Percentiles rank a stretch among this genome's conserved stretches.
These are phyloP conservation scores for Gremmenia infestans DNA, from an alignment of 2,329 filamentous ascomycete species.

Conservation along the genomic window DNA sequence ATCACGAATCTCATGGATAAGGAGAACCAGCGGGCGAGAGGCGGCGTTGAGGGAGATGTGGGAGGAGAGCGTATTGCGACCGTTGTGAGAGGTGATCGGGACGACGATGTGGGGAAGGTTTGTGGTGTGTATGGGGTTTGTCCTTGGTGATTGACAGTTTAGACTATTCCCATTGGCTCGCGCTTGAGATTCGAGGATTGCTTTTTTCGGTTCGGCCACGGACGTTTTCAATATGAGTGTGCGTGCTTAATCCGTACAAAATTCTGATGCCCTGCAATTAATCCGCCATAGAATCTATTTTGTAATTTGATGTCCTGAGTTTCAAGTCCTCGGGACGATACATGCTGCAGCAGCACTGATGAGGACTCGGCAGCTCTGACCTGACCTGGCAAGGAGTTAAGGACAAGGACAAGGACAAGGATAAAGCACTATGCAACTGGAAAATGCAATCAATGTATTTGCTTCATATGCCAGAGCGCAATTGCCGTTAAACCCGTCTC, in stretches of 20 bases:
- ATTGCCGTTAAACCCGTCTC: not conserved
- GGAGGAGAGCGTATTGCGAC: conserved; percentile 30
- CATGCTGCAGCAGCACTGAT: not conserved
- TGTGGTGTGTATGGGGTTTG: conserved; percentile 14
- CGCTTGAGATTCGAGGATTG: not conserved
- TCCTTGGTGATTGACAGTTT: conserved; percentile 3
- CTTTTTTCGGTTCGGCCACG: not conserved
- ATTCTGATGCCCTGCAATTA: not conserved
- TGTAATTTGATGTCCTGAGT: not conserved
- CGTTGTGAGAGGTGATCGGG: conserved; percentile 19
- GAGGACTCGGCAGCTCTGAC: not conserved
- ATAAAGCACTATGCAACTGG: not conserved
- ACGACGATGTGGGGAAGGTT: conserved; percentile 20
- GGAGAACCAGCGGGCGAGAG: conserved; percentile 3
- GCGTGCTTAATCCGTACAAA: not conserved
- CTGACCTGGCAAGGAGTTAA: too few species aligned
- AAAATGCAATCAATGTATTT: not conserved
- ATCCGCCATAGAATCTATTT: too few species aligned
- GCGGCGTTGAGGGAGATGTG: conserved; percentile 18
- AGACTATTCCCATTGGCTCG: not conserved
- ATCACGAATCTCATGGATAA: conserved; percentile 11
- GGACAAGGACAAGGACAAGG: not conserved
- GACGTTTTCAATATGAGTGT: not conserved
- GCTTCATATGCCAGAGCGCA: not conserved
- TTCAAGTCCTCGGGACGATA: not conserved